Evolutionary conservation across 257 asterid genomes (phyloP).

Genomic region (Avicennia marina): DNA sequence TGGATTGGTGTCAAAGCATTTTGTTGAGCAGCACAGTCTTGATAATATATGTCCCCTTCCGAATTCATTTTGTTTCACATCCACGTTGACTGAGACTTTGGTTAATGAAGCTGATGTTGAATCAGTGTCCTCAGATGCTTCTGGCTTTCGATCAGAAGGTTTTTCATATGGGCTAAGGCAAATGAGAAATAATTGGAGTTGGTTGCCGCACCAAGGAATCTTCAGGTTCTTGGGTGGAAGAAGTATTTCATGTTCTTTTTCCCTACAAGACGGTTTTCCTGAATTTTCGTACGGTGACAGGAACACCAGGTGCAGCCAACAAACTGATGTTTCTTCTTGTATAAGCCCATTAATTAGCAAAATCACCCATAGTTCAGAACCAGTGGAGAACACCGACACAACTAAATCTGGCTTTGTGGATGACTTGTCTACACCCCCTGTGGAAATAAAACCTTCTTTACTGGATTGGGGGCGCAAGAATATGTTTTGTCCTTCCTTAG

Average conservation of each 20-base stretch:
- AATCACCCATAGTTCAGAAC: constrained; percentile 15
- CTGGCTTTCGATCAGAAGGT: constrained; percentile 23
- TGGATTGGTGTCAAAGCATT: constrained; percentile 19
- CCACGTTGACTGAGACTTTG: constrained; percentile 47
- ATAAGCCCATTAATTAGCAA: constrained; percentile 27
- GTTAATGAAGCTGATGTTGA: constrained; percentile 21
- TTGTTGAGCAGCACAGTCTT: constrained; percentile 20
- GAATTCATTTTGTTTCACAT: constrained; percentile 59
- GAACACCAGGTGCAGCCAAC: constrained; percentile 14
- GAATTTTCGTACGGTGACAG: constrained; percentile 18
- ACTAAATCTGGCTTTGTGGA: constrained; percentile 18
- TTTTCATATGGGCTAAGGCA: constrained; percentile 27
- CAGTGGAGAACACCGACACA: constrained; percentile 24
- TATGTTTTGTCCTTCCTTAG: constrained; percentile 51
- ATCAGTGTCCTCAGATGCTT: constrained; percentile 22
- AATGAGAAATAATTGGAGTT: constrained; percentile 30
- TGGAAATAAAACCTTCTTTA: constrained; percentile 55
- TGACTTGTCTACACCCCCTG: constrained; percentile 34
- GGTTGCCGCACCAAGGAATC: constrained; percentile 34
- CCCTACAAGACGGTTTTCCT: constrained; percentile 27
- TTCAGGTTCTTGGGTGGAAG: constrained; percentile 48
- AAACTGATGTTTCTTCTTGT: constrained; percentile 33
- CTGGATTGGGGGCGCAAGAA: constrained; percentile 73
- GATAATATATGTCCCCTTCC: constrained; percentile 42
- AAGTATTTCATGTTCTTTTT: constrained; percentile 45